phyloP scores from a whole-genome alignment of 148 eudicot species.

The Chenopodium berlandieri region DNA sequence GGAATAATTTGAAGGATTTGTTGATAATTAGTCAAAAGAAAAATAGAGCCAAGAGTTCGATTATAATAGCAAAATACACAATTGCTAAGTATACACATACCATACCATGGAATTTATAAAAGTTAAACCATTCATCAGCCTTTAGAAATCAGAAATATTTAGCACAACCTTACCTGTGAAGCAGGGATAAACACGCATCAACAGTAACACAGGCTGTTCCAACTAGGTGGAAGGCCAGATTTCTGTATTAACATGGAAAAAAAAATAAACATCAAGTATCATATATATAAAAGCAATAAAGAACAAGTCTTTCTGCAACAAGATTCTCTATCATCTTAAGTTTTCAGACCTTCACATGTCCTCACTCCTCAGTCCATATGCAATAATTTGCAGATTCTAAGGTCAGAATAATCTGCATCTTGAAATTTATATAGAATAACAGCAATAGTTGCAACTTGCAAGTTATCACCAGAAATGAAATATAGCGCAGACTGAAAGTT shows the following conservation, averaged over 20 bases:
- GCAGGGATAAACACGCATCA: slow-evolving; percentile 78
- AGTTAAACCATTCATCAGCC: no score
- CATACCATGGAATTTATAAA: background rate
- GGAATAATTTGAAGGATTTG: no score
- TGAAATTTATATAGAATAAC: slow-evolving; percentile 44
- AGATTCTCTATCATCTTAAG: slow-evolving; percentile 76
- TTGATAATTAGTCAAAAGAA: no score
- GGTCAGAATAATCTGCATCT: slow-evolving; percentile 67
- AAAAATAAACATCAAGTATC: no score
- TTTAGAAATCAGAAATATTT: background rate
- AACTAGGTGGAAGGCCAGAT: slow-evolving; percentile 35
- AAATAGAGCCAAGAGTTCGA: background rate
- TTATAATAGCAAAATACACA: background rate
- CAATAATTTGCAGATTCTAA: slow-evolving; percentile 67
- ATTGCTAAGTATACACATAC: background rate
- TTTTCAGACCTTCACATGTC: slow-evolving; percentile 70
- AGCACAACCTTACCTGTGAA: slow-evolving; percentile 39
- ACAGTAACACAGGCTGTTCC: slow-evolving; percentile 87
- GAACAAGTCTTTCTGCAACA: slow-evolving; percentile 28
- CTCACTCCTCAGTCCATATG: slow-evolving; percentile 52
- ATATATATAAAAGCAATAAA: no score
- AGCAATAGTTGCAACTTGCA: slow-evolving; percentile 36
- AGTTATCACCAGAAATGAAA: background rate
- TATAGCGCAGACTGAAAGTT: background rate
- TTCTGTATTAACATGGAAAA: no score